A percentile compares a stretch with the other conserved stretches of the same genome.
These are phyloP conservation scores for Salisapilia sapeloensis DNA, from an alignment of 352 stramenopile species.

Conservation along the genomic window DNA sequence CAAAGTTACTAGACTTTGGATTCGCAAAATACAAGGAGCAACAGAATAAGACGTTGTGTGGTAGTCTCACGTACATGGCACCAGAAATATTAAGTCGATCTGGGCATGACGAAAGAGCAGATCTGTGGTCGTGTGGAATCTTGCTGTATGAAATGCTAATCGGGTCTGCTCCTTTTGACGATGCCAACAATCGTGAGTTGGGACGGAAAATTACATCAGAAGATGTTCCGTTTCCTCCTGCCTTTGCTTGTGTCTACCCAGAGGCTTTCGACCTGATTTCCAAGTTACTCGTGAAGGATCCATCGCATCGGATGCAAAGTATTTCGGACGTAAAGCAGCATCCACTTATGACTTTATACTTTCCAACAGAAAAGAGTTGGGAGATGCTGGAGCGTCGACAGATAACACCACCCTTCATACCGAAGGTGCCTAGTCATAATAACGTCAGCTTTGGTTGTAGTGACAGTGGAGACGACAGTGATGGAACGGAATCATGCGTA, in stretches of 20 bases:
- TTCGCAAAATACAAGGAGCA: constrained; percentile 48
- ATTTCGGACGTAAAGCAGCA: constrained; percentile 41
- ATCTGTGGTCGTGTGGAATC: constrained; percentile 72
- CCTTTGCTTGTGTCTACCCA: constrained; percentile 36
- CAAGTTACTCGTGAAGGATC: constrained; percentile 37
- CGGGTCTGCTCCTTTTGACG: constrained; percentile 77
- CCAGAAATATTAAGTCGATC: constrained; percentile 51
- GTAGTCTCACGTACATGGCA: constrained; percentile 72
- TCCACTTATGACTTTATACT: constrained; percentile 28
- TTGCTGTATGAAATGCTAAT: constrained; percentile 80
- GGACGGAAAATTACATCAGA: constrained; percentile 57
- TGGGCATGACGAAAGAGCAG: constrained; percentile 44
- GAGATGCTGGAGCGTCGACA: constrained; percentile 18
- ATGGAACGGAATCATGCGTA: too few relatives aligned
- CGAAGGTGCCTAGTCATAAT: constrained; percentile 33
- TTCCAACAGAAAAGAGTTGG: constrained; percentile 19
- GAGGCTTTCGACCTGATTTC: constrained; percentile 33
- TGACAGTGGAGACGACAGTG: too few relatives aligned
- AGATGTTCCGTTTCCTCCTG: constrained; percentile 42
- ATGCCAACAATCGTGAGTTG: constrained; percentile 58
- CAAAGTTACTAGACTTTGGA: constrained; percentile 66
- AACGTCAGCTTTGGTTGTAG: too few relatives aligned
- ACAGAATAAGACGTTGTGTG: constrained; percentile 57
- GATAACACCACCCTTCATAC: constrained; percentile 30
- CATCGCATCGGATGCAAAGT: constrained; percentile 12